Percentiles rank a stretch among this genome's conserved stretches.
Conservation (phyloP, 176 grass and related monocot species). For the Eremochloa ophiuroides region DNA sequence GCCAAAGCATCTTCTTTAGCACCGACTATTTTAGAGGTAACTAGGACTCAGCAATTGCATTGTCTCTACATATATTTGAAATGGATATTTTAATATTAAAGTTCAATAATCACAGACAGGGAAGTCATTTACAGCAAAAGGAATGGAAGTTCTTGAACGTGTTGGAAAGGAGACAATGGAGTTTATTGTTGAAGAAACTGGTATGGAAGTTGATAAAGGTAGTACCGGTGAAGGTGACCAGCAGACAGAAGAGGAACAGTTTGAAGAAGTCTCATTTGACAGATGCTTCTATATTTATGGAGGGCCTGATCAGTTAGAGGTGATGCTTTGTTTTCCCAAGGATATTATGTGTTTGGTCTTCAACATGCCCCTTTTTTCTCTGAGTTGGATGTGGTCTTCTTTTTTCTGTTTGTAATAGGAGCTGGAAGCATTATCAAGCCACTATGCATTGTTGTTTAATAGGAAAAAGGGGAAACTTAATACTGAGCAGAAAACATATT, state of each 20-base stretch:
- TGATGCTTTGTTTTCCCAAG: conserved; percentile 36
- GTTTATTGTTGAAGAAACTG: conserved; percentile 85
- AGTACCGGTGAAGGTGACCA: conserved; percentile 44
- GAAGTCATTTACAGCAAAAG: conserved; percentile 76
- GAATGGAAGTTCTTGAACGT: conserved; percentile 91
- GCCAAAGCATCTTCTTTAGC: conserved; percentile 73
- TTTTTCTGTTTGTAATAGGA: conserved; percentile 46
- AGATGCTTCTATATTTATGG: conserved; percentile 99
- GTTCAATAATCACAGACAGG: conserved; percentile 58
- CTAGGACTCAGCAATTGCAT: conserved; percentile 8
- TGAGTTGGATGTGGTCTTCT: background rate
- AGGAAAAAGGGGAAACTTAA: conserved; percentile 83
- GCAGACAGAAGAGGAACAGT: conserved; percentile 69
- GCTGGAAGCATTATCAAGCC: conserved; percentile 90
- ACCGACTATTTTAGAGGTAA: conserved; percentile 86
- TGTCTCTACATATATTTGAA: conserved; percentile 10
- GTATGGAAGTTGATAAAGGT: conserved; percentile 81
- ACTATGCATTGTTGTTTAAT: conserved; percentile 86
- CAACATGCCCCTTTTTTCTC: conserved; percentile 5
- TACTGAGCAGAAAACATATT: conserved; percentile 76
- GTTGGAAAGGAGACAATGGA: conserved; percentile 99
- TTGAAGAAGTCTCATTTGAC: conserved; percentile 94
- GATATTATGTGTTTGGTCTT: background rate
- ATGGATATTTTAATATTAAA: conserved; percentile 25
- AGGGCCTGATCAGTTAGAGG: conserved; percentile 96